phyloP scores from a whole-genome alignment of 176 grass and related monocot genomes.

The Phoenix roebelenii region DNA sequence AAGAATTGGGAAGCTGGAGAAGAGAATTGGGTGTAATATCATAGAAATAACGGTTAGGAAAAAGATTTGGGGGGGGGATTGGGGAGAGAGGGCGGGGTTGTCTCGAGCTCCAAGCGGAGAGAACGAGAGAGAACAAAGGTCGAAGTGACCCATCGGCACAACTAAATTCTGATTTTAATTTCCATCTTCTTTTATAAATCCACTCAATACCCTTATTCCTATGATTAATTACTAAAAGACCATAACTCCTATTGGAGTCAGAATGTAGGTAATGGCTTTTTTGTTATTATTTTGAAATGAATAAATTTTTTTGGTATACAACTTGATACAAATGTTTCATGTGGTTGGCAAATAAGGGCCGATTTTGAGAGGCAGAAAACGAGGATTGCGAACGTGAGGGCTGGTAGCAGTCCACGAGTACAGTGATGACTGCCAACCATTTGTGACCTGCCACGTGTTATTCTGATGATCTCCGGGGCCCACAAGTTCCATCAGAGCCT shows the following conservation, averaged over 20 bases:
- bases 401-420: constrained; percentile 8
- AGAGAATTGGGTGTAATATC: too few relatives aligned
- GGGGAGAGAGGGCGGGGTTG: too few relatives aligned
- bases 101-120: constrained; percentile 1
- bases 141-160: too few relatives aligned
- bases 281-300: not conserved
- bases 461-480: not conserved
- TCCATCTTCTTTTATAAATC: too few relatives aligned
- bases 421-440: constrained; percentile 17
- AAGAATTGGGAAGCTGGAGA: too few relatives aligned
- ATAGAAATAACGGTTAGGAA: too few relatives aligned
- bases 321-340: not conserved
- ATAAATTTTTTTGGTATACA: too few relatives aligned
- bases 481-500: not conserved
- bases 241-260: too few relatives aligned
- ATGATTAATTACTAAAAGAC: too few relatives aligned
- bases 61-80: too few relatives aligned
- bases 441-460: constrained; percentile 18
- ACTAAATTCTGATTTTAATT: too few relatives aligned
- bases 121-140: not conserved
- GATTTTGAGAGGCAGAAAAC: not conserved
- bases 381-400: constrained; percentile 13
- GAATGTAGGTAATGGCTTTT: not conserved
- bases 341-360: not conserved
- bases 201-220: too few relatives aligned